A percentile compares a stretch with the other conserved stretches of the same genome.
Evolutionary conservation across 257 asterid species (phyloP).

Genomic region (Buddleja alternifolia): DNA sequence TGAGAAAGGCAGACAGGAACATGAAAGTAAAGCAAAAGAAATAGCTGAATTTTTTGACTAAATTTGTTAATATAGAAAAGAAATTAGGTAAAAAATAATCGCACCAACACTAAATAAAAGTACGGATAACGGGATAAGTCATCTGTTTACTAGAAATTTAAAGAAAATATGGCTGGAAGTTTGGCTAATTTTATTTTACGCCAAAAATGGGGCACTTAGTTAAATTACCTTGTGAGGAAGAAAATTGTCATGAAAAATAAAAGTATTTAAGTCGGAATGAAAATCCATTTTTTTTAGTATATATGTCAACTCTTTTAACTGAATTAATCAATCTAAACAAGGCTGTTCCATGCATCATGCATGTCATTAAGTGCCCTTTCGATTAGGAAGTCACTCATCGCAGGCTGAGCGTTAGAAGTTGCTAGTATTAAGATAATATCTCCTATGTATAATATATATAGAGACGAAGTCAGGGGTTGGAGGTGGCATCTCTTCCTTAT

Average conservation of each 20-base stretch:
- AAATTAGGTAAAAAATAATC: background rate
- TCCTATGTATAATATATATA: too few species aligned
- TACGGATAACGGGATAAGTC: too few species aligned
- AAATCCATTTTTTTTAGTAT: background rate
- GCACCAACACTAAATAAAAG: too few species aligned
- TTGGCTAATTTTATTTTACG: constrained; percentile 4
- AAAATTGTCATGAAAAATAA: background rate
- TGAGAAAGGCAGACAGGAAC: background rate
- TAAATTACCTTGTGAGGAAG: background rate
- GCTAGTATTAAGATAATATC: too few species aligned
- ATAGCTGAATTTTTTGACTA: constrained; percentile 1
- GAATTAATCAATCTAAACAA: background rate
- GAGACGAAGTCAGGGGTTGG: too few species aligned
- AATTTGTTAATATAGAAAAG: constrained; percentile 15
- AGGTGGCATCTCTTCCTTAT: too few species aligned
- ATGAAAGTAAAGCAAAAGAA: constrained; percentile 9
- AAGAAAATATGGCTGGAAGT: background rate
- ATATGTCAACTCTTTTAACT: constrained; percentile 25
- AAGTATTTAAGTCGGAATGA: constrained; percentile 27
- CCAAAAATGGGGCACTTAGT: background rate
- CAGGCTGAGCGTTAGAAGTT: too few species aligned
- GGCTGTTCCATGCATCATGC: background rate
- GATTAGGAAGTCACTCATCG: too few species aligned
- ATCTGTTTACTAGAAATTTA: background rate
- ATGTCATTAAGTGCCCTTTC: constrained; percentile 3